Conservation (phyloP, 345 rosid species). For the Durio zibethinus region DNA sequence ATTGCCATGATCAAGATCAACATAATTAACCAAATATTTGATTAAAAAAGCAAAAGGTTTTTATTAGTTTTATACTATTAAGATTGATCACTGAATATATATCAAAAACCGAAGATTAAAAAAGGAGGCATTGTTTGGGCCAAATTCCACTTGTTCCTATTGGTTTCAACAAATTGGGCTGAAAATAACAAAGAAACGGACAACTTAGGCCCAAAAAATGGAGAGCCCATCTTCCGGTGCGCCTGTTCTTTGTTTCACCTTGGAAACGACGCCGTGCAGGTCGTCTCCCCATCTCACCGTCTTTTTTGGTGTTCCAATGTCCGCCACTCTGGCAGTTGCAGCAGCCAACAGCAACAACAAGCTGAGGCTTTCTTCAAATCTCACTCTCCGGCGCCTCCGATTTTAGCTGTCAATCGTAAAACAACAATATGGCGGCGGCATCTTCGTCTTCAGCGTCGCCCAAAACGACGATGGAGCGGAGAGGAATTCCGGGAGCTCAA, state of each 20-base stretch:
- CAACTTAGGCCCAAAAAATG: not conserved
- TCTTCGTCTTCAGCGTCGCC: constrained; percentile 30
- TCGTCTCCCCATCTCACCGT: not conserved
- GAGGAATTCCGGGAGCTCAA: constrained; percentile 89
- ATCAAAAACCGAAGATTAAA: too few relatives aligned
- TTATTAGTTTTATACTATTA: too few relatives aligned
- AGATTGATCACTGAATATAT: too few relatives aligned
- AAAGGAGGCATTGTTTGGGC: too few relatives aligned
- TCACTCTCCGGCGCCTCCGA: not conserved
- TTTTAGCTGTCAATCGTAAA: not conserved
- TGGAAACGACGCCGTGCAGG: not conserved
- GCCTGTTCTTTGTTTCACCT: not conserved
- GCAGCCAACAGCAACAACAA: not conserved
- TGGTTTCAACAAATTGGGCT: too few relatives aligned
- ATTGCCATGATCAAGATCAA: not conserved
- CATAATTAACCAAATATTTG: not conserved
- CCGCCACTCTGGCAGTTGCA: not conserved
- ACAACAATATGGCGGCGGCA: constrained; percentile 23
- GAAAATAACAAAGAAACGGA: too few relatives aligned
- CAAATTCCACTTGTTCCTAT: too few relatives aligned
- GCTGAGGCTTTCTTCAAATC: not conserved
- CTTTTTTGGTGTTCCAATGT: not conserved
- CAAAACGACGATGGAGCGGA: constrained; percentile 55
- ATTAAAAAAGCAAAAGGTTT: too few relatives aligned
- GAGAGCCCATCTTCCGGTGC: not conserved